Base-by-base conservation (phyloP, 208 protist species). In the Leishmania aethiopica region DNA sequence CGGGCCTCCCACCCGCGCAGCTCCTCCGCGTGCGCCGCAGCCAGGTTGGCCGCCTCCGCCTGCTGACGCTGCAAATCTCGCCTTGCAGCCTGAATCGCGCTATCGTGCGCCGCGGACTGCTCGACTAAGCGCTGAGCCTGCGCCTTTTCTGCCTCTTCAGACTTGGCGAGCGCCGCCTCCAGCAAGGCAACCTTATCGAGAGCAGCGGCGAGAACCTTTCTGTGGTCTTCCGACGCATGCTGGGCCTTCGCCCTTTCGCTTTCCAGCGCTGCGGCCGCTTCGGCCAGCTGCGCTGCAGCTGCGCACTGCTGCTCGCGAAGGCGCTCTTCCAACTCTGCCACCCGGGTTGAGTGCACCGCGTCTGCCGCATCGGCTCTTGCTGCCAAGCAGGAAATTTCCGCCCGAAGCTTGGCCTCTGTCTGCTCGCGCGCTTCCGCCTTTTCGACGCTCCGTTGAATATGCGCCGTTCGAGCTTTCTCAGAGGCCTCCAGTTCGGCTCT, bases 401-500 rank as follows among this genome's bases (percentile, higher is more conserved):
- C 37, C n/a, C 17, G 62, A 47, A 83, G 45, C 53, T 76, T 51
- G 4, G 45, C 55, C 69, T 69, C 47, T 7, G 55, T 69, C 42
- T 62, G 35, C 15, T 75, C 78, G 53, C 78, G 72, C 32, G 42
- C 71, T 2, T 40, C 17, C n/a, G 70, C 25, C 79, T 82, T 57
- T 45, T 82, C 71, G 3, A 78, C 25, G n/a, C 37, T 66, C 55
- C 71, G 79, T 40, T 77, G 57, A 17, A 70, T 70, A 19, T 81
- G 70, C 49, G 71, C 32, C 45, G 51, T 40, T 51, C 77, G 77
- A 42, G 62, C 49, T 42, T 81, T 42, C 55, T 82, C 79, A 6
- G 79, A 82, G 10, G 73, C 74, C 11, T 57, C 45, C 40, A 83
- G 60, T 59, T 78, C 78, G 13, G 73, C 45, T n/a, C 60, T 70